Conservation (phyloP, 2,329 filamentous ascomycete species). For the Diaporthe capsici region DNA sequence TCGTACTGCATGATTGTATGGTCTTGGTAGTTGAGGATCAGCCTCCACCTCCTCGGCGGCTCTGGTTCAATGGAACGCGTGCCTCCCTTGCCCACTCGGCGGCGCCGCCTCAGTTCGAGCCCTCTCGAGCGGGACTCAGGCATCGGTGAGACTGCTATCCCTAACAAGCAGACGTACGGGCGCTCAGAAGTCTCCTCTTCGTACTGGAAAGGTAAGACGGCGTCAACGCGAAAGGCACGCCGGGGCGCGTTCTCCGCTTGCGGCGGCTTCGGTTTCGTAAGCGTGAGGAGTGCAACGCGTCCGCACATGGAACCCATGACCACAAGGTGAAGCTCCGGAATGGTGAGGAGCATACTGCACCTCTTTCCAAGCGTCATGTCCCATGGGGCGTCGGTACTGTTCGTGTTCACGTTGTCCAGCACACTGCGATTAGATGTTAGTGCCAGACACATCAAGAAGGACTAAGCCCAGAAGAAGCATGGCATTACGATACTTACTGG, state of each 20-base stretch:
- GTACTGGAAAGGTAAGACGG: conserved; percentile 61
- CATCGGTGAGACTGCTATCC: conserved; percentile 77
- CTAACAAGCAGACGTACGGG: conserved; percentile 70
- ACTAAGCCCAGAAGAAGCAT: background rate
- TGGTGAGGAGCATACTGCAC: conserved; percentile 73
- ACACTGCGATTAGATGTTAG: conserved; percentile 44
- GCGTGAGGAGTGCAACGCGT: conserved; percentile 71
- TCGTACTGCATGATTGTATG: conserved; percentile 80
- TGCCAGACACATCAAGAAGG: background rate
- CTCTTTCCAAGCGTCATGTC: conserved; percentile 61
- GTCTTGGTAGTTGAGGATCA: conserved; percentile 81
- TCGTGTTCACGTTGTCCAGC: conserved; percentile 45
- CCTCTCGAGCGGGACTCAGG: conserved; percentile 58
- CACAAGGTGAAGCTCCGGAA: conserved; percentile 80
- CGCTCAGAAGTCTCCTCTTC: conserved; percentile 62
- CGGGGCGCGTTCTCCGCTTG: conserved; percentile 49
- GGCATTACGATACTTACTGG: conserved; percentile 34
- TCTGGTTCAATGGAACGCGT: conserved; percentile 37
- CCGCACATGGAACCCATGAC: conserved; percentile 77
- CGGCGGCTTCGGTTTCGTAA: conserved; percentile 66
- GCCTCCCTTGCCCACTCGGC: conserved; percentile 11
- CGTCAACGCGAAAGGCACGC: conserved; percentile 67
- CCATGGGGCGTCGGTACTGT: conserved; percentile 47
- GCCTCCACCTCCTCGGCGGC: conserved; percentile 68
- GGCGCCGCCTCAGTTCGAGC: conserved; percentile 43